Conservation (phyloP, 75 land plant genomes). For the Gnetum montanum region DNA sequence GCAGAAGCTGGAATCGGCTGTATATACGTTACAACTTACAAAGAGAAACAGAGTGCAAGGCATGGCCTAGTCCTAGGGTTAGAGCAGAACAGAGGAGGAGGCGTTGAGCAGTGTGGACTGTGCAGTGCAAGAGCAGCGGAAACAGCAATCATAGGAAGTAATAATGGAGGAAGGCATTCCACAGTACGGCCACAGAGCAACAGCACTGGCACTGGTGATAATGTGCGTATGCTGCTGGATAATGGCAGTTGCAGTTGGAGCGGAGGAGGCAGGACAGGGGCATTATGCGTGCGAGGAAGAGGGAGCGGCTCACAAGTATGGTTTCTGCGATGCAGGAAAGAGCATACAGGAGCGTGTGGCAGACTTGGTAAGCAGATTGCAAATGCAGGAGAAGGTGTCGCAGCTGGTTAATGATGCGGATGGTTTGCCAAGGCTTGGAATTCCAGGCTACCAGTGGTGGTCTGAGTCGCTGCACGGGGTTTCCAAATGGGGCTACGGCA, state of each 20-base stretch:
- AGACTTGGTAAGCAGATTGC: conserved; percentile 60
- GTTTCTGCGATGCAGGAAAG: conserved; percentile 50
- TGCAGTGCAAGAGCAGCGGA: too few relatives aligned
- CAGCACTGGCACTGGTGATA: background rate
- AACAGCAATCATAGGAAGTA: too few relatives aligned
- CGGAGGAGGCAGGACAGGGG: conserved; percentile 11
- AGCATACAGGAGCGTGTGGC: conserved; percentile 32
- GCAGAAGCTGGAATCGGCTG: too few relatives aligned
- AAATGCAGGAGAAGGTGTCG: conserved; percentile 58
- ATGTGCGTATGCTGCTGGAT: background rate
- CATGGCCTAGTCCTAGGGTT: too few relatives aligned
- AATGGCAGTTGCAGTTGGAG: background rate
- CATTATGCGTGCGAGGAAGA: conserved; percentile 50
- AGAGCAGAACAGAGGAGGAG: too few relatives aligned
- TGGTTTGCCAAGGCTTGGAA: conserved; percentile 56
- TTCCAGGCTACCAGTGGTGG: conserved; percentile 89
- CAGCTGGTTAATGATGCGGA: conserved; percentile 67
- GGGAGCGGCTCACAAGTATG: conserved; percentile 14
- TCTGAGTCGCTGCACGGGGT: conserved; percentile 85
- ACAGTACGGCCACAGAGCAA: background rate
- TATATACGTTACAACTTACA: too few relatives aligned
- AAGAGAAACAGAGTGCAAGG: too few relatives aligned
- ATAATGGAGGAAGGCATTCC: background rate
- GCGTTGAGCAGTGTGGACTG: too few relatives aligned
- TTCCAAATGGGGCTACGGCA: conserved; percentile 33